Base-by-base conservation (phyloP, 495 filamentous ascomycete species). In the Immersiella caudata region DNA sequence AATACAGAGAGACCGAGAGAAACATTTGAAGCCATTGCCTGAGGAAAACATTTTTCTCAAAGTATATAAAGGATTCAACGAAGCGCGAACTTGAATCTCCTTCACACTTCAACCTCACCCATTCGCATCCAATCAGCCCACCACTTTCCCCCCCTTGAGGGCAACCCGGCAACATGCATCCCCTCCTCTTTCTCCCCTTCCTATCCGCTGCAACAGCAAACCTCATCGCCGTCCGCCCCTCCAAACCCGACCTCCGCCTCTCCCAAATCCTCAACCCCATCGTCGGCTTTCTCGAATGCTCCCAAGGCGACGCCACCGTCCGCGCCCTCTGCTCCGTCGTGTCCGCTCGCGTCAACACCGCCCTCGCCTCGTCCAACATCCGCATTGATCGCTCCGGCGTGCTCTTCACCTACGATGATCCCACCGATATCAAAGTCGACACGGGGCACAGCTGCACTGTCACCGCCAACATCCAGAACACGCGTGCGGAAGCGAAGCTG, bases 401-500 rank as follows among this genome's bases (percentile, higher is more conserved):
- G n/a, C 62, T 69, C 56, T 73, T 71, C 64, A 27, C 33, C 8
- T 68, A 70, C 69, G 60, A 65, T 46, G 69, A 73, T 61, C 60
- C 66, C 16, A 59, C 67, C 24, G 52, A 68, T 22, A 60, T 62
- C 20, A 52, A 67, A 18, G 35, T 73, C 51, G 66, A 70, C 68
- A 70, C 68, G 16, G 68, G 68, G 12, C 68, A 70, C 58, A 49
- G 27, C 33, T 70, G 68, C 68, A 67, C 68, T 1, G 68, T 67
- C 18, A 70, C 68, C 4, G 68, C 68, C 25, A 27, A 57, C 14
- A 70, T 70, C 64, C 62, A 49, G 2, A 40, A 35, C 29, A 56
- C 68, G 29, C 58, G 27, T 6, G 68, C 68, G 22, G 54, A 62
- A 18, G 68, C 68, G 33, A 55, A 61, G 33, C 64, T 70, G 14